phyloP scores from a whole-genome alignment of 768 basidiomycete species.

The Russula sp. region DNA sequence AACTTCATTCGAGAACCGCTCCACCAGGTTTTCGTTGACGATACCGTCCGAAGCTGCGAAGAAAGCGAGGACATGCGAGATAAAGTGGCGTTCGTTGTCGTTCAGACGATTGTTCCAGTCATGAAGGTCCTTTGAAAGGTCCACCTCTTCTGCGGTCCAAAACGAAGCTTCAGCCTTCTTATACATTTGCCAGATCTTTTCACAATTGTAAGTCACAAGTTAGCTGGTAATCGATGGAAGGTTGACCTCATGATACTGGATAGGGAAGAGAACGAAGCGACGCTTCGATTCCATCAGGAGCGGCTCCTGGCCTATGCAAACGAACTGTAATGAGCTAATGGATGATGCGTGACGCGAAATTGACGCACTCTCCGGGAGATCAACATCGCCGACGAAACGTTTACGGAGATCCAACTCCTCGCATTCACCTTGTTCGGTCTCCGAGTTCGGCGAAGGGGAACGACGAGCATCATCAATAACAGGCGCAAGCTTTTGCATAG shows the following conservation, averaged over 20 bases:
- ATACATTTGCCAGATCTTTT: conserved; percentile 91
- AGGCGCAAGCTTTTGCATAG: conserved; percentile 19
- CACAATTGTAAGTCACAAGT: neutral
- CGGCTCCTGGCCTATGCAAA: conserved; percentile 60
- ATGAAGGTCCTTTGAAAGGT: conserved; percentile 75
- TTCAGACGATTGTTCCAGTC: conserved; percentile 86
- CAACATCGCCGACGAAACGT: conserved; percentile 50
- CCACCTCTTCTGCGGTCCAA: conserved; percentile 92
- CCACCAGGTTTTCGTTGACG: conserved; percentile 92
- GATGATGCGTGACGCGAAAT: neutral
- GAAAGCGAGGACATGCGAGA: conserved; percentile 91
- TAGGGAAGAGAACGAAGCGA: conserved; percentile 90
- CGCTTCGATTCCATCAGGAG: conserved; percentile 68
- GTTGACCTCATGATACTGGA: conserved; percentile 83
- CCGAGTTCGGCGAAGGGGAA: conserved; percentile 21
- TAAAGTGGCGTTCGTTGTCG: conserved; percentile 78
- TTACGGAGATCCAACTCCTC: conserved; percentile 17
- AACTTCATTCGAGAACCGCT: conserved; percentile 90
- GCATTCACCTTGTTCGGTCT: conserved; percentile 17
- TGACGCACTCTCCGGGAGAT: conserved; percentile 42
- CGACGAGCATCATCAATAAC: conserved; percentile 27
- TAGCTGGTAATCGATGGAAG: neutral
- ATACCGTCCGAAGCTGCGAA: conserved; percentile 96
- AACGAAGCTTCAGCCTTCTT: conserved; percentile 92
- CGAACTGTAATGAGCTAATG: neutral